Percentiles rank a stretch among this genome's conserved stretches.
These are phyloP conservation scores for Boeremia lycopersici DNA, from an alignment of 2,329 filamentous ascomycete genomes.

Conservation along the genomic window DNA sequence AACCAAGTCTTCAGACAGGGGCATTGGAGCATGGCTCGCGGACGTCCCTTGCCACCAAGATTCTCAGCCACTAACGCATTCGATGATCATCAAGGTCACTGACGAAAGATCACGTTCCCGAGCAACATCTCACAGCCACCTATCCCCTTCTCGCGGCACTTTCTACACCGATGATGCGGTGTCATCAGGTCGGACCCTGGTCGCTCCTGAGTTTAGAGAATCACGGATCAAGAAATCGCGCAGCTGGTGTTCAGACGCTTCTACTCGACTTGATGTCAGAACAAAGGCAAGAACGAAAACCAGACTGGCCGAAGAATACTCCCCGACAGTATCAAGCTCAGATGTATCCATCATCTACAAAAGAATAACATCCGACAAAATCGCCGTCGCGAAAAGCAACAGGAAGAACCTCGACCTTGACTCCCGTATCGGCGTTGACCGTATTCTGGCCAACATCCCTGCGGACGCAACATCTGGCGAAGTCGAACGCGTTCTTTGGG, in stretches of 20 bases:
- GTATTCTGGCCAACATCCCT: conserved; percentile 36
- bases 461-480: conserved; percentile 27
- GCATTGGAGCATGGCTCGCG: conserved; percentile 40
- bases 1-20: conserved; percentile 18
- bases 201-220: conserved; percentile 20
- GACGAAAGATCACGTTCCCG: conserved; percentile 18
- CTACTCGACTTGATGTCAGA: conserved; percentile 12
- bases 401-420: conserved; percentile 31
- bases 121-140: conserved; percentile 16
- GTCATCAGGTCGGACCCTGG: conserved; percentile 27
- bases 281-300: conserved; percentile 19
- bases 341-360: conserved; percentile 36
- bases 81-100: conserved; percentile 21
- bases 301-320: conserved; percentile 19
- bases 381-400: conserved; percentile 36
- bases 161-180: conserved; percentile 40
- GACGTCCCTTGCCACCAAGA: conserved; percentile 33
- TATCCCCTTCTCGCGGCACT: conserved; percentile 31
- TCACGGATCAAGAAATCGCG: conserved; percentile 26
- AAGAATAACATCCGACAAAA: conserved; percentile 35
- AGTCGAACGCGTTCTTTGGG: conserved; percentile 39
- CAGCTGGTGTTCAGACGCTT: conserved; percentile 33
- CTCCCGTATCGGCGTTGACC: conserved; percentile 37
- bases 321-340: conserved; percentile 31
- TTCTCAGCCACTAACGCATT: conserved; percentile 24